A percentile compares a stretch with the other conserved stretches of the same genome.
Evolutionary conservation across 495 filamentous ascomycete species (phyloP).

Genomic region (Hypoxylon rickii): DNA sequence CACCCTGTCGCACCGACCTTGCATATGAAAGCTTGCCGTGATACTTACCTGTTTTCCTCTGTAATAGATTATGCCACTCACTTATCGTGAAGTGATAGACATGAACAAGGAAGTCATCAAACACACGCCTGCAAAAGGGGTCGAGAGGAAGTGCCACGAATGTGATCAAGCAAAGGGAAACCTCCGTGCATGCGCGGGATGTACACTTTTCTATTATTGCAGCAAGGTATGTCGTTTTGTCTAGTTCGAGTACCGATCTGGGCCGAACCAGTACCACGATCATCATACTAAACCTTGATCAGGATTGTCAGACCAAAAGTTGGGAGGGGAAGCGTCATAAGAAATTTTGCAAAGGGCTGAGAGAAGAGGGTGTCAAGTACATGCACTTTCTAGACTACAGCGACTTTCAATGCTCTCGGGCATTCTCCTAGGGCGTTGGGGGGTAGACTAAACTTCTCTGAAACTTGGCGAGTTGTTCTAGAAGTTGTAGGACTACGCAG

Average conservation of each 20-base stretch:
- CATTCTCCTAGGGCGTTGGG: no score
- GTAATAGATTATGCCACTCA: constrained; percentile 16
- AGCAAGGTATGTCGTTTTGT: constrained; percentile 16
- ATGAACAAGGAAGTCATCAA: constrained; percentile 24
- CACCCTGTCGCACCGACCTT: neutral
- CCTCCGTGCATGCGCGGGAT: constrained; percentile 9
- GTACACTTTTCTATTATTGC: constrained; percentile 16
- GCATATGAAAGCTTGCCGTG: neutral
- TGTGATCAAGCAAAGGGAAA: constrained; percentile 8
- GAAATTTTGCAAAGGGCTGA: constrained; percentile 21
- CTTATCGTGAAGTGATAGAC: constrained; percentile 10
- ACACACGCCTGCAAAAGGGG: neutral
- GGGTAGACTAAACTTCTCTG: no score
- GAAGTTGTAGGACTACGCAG: no score
- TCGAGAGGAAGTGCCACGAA: constrained; percentile 9
- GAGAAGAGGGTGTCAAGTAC: constrained; percentile 3
- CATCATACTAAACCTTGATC: neutral
- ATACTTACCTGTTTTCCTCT: neutral
- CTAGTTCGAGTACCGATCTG: neutral
- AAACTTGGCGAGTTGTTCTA: no score
- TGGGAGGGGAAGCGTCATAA: constrained; percentile 21
- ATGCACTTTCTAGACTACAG: constrained; percentile 18
- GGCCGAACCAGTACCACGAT: neutral
- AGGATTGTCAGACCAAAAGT: constrained; percentile 22
- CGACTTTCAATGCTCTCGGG: neutral